Evolutionary conservation across 345 rosid genomes (phyloP).

Genomic region (Stellera chamaejasme): DNA sequence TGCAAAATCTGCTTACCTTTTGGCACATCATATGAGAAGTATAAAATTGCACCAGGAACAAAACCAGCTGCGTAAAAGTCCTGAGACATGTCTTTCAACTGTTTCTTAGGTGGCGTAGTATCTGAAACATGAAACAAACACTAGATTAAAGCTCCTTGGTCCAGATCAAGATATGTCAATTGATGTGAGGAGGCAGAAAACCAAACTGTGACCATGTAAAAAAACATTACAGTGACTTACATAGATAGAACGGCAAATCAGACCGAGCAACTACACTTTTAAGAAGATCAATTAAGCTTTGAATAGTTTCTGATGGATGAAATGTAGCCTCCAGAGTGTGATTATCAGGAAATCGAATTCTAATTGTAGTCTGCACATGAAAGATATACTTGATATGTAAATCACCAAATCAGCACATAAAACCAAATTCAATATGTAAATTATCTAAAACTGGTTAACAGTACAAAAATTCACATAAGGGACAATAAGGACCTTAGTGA

Average conservation of each 20-base stretch:
- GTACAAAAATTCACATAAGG: neutral
- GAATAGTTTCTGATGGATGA: slow-evolving; percentile 77
- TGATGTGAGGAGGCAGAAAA: too few species aligned
- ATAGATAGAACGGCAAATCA: slow-evolving; percentile 61
- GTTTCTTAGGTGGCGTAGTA: slow-evolving; percentile 88
- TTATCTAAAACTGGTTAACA: slow-evolving; percentile 1
- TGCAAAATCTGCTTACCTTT: slow-evolving; percentile 37
- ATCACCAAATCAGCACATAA: slow-evolving; percentile 1
- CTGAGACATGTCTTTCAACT: slow-evolving; percentile 58
- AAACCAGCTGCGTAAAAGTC: slow-evolving; percentile 84
- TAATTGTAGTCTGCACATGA: slow-evolving; percentile 45
- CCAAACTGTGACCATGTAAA: neutral
- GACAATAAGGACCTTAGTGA: slow-evolving; percentile 47
- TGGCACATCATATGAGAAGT: slow-evolving; percentile 59
- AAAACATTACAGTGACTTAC: slow-evolving; percentile 30
- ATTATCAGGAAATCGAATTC: slow-evolving; percentile 87
- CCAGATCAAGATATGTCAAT: slow-evolving; percentile 4
- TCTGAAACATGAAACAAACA: slow-evolving; percentile 31
- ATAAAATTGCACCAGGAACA: slow-evolving; percentile 88
- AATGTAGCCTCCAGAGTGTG: slow-evolving; percentile 71
- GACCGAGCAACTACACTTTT: slow-evolving; percentile 49
- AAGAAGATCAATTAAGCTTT: slow-evolving; percentile 69
- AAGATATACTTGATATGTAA: slow-evolving; percentile 8
- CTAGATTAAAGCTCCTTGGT: slow-evolving; percentile 5
- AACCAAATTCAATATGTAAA: slow-evolving; percentile 4